Evolutionary conservation across 306 rosid genomes (phyloP).

Genomic region (Citrullus colocynthis): DNA sequence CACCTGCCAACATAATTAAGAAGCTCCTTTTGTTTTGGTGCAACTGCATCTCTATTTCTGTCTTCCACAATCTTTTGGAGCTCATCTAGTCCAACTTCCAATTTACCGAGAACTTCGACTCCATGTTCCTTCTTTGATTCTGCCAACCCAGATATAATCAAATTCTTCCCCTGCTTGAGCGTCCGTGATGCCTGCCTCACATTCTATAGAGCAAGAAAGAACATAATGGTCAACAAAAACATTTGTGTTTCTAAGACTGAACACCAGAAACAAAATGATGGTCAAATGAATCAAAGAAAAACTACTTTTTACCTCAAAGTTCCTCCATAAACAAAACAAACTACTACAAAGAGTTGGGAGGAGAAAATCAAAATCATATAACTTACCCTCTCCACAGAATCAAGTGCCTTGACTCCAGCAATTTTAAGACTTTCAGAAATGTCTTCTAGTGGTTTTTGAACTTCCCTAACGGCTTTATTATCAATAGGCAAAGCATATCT

Average conservation of each 20-base stretch:
- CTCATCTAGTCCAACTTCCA: conserved; percentile 82
- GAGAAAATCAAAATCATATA: conserved; percentile 8
- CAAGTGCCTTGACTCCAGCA: conserved; percentile 82
- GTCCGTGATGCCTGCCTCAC: conserved; percentile 70
- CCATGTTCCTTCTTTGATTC: conserved; percentile 86
- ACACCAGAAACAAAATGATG: conserved; percentile 5
- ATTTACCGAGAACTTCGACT: conserved; percentile 58
- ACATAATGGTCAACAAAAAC: neutral
- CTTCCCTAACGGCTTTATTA: conserved; percentile 92
- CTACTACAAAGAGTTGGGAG: neutral
- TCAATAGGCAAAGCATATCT: conserved; percentile 86
- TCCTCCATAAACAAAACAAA: neutral
- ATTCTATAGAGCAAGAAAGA: conserved; percentile 40
- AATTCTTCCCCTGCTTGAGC: conserved; percentile 68
- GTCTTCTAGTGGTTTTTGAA: conserved; percentile 94
- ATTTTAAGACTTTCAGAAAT: conserved; percentile 81
- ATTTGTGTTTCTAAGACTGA: neutral
- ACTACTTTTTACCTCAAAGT: conserved; percentile 3
- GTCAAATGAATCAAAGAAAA: neutral
- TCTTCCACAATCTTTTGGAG: conserved; percentile 71
- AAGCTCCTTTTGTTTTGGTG: conserved; percentile 80
- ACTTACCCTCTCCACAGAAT: conserved; percentile 82
- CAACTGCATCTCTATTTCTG: conserved; percentile 60
- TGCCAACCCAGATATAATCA: conserved; percentile 72
- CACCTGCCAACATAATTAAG: conserved; percentile 84